Percentiles rank a stretch among this genome's conserved stretches.
Conservation (phyloP, 129 eudicot genomes). For the Centaurea solstitialis region DNA sequence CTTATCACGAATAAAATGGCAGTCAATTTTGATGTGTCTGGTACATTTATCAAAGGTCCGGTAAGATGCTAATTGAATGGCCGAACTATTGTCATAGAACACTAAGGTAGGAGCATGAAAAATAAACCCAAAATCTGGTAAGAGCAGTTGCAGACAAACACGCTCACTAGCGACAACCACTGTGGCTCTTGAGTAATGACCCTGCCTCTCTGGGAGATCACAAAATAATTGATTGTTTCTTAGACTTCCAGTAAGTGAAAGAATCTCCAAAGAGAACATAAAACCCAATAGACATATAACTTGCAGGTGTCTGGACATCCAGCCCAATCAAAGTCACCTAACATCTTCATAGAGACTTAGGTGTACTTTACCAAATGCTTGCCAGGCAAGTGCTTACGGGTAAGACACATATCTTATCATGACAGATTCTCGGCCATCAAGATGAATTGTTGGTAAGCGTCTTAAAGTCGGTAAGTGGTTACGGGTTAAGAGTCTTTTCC, state of each 20-base stretch:
- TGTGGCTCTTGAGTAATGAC: neutral
- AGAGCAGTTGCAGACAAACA: neutral
- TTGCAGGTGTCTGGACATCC: neutral
- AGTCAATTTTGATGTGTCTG: neutral
- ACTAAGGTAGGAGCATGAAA: neutral
- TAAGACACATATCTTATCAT: no score
- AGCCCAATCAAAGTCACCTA: neutral
- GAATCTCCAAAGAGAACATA: neutral
- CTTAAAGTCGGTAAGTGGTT: no score
- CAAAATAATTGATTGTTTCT: neutral
- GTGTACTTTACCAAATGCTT: no score
- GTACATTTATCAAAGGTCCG: neutral
- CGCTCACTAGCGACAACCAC: neutral
- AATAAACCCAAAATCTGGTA: neutral
- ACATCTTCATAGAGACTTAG: neutral
- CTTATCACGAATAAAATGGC: neutral
- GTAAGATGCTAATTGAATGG: neutral
- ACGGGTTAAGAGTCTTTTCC: no score
- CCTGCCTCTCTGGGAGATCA: neutral
- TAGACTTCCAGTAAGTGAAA: neutral
- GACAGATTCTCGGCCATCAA: no score
- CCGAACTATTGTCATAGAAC: neutral
- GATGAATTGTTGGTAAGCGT: no score
- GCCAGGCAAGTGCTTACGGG: no score
- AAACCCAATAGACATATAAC: neutral